Conservation (phyloP, 2,329 filamentous ascomycete genomes). For the Capronia epimyces region DNA sequence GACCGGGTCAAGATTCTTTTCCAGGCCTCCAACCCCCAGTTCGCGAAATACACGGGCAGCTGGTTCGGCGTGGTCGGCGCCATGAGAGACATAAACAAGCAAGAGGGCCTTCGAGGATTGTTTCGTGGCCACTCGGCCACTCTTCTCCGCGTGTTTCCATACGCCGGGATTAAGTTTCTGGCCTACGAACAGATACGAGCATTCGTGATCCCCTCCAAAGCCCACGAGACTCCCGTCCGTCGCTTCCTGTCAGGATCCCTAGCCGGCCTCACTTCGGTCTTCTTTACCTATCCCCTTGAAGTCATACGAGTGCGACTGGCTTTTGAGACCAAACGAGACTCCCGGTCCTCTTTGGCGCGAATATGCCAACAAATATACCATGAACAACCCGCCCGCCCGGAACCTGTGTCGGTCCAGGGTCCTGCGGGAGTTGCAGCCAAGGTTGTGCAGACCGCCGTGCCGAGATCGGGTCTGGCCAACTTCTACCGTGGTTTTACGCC, state of each 20-base stretch:
- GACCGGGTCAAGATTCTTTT: constrained; percentile 99
- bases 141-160: constrained; percentile 88
- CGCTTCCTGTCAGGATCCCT: constrained; percentile 48
- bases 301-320: constrained; percentile 87
- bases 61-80: constrained; percentile 80
- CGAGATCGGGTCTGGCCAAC: constrained; percentile 68
- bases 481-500: constrained; percentile 94
- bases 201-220: constrained; percentile 62
- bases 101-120: constrained; percentile 69
- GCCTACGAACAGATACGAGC: constrained; percentile 94
- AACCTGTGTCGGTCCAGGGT: constrained; percentile 35
- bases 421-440: constrained; percentile 35
- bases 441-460: constrained; percentile 45
- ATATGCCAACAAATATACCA: constrained; percentile 85
- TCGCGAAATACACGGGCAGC: constrained; percentile 83
- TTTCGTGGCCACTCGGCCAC: constrained; percentile 95
- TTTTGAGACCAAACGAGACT: constrained; percentile 79
- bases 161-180: constrained; percentile 95
- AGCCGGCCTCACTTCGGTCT: constrained; percentile 78
- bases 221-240: constrained; percentile 74
- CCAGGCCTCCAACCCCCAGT: constrained; percentile 89
- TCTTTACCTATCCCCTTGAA: constrained; percentile 93
- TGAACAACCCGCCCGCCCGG: constrained; percentile 53
- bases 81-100: constrained; percentile 72
- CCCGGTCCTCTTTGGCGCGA: constrained; percentile 62